A percentile compares a stretch with the other conserved stretches of the same genome.
Conservation (phyloP, 1,139 yeast genomes). For the Sugiyamaella paludigena region DNA sequence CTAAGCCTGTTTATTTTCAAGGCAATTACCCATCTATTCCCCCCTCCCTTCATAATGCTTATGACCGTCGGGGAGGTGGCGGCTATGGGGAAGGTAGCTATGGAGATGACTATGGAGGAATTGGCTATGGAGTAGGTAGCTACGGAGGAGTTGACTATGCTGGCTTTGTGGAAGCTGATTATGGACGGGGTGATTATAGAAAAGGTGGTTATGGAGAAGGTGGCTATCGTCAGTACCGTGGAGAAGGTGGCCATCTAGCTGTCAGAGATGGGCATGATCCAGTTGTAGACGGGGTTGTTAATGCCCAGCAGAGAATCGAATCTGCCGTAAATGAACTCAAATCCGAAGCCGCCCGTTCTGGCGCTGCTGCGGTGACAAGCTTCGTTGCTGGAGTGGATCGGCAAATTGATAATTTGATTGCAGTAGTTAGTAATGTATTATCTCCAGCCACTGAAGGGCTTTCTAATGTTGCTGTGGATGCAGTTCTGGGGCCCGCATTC, state of each 20-base stretch:
- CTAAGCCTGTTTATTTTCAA: no score
- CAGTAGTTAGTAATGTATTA: slow-evolving; percentile 26
- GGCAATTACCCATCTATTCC: not conserved
- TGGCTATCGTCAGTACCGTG: no score
- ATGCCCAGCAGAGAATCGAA: slow-evolving; percentile 29
- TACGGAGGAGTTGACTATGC: no score
- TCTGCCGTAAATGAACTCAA: slow-evolving; percentile 27
- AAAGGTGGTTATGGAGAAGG: no score
- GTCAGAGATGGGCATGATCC: slow-evolving; percentile 1
- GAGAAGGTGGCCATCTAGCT: not conserved
- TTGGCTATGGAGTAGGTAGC: no score
- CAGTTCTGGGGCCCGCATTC: slow-evolving; percentile 33
- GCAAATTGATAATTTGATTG: slow-evolving; percentile 36
- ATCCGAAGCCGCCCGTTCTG: slow-evolving; percentile 28
- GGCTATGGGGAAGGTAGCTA: no score
- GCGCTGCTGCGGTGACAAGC: slow-evolving; percentile 29
- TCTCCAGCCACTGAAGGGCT: slow-evolving; percentile 31
- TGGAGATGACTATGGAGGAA: no score
- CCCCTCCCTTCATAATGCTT: no score
- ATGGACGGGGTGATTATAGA: no score
- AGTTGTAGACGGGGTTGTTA: slow-evolving; percentile 10
- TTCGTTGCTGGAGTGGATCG: slow-evolving; percentile 36
- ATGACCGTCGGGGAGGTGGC: no score
- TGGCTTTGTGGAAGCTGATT: no score
- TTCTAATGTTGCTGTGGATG: slow-evolving; percentile 26